These are phyloP conservation scores for Abelmoschus esculentus DNA, from an alignment of 345 rosid genomes.

Conservation along the genomic window DNA sequence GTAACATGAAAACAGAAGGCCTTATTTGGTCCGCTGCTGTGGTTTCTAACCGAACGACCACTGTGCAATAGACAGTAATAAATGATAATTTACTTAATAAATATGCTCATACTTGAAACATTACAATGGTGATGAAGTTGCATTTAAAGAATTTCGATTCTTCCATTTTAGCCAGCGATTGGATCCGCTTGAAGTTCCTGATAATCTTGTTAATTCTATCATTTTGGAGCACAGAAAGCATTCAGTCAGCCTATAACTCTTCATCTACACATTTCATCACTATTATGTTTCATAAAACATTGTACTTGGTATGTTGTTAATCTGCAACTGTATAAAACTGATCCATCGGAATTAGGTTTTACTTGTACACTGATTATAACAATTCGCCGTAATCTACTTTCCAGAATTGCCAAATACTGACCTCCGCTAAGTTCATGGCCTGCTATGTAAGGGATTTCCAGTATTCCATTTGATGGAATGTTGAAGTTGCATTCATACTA, in stretches of 20 bases:
- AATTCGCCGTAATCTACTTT: not conserved
- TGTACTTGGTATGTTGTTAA: not conserved
- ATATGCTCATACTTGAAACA: slow-evolving; percentile 9
- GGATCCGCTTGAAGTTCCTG: not conserved
- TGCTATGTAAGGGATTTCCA: not conserved
- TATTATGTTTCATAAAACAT: not conserved
- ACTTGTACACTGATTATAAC: not conserved
- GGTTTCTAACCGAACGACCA: slow-evolving; percentile 8
- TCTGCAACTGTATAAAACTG: not conserved
- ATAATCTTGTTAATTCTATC: not conserved
- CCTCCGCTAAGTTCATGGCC: not conserved
- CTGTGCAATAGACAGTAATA: not conserved
- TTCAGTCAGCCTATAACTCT: not conserved
- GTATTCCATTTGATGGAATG: not conserved
- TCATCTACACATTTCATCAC: not conserved
- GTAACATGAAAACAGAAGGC: slow-evolving; percentile 26
- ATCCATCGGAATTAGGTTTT: not conserved
- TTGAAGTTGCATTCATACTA: not conserved
- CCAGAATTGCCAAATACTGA: not conserved
- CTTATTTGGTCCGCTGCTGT: slow-evolving; percentile 11
- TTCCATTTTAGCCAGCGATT: slow-evolving; percentile 5
- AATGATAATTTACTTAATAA: slow-evolving; percentile 9
- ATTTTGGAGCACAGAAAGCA: slow-evolving; percentile 5
- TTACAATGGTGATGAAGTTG: not conserved
- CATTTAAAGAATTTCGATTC: not conserved